A percentile compares a stretch with the other conserved stretches of the same genome.
Conservation (phyloP, 768 basidiomycete species). For the Leccinellum albellum region DNA sequence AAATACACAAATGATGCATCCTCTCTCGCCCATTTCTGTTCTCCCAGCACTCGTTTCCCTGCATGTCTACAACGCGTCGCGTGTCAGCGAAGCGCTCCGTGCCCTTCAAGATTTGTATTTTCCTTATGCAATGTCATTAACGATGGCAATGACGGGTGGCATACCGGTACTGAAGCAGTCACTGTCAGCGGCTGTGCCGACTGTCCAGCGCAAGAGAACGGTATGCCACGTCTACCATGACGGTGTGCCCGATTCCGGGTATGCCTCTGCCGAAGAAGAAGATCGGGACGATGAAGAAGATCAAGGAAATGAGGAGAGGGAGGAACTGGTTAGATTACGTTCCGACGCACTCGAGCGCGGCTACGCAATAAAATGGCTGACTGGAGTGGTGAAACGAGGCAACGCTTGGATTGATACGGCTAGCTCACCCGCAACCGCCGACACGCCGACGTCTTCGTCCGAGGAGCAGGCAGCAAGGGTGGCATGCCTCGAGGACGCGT, state of each 20-base stretch:
- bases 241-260: slow-evolving; percentile 67
- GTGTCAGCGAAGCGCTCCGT: slow-evolving; percentile 39
- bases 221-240: slow-evolving; percentile 34
- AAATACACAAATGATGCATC: slow-evolving; percentile 11
- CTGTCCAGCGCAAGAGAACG: slow-evolving; percentile 26
- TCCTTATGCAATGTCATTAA: slow-evolving; percentile 28
- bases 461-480: slow-evolving; percentile 41
- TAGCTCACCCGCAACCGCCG: slow-evolving; percentile 8
- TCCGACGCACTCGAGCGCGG: slow-evolving; percentile 64
- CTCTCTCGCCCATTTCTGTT: slow-evolving; percentile 41
- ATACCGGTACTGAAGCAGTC: slow-evolving; percentile 19
- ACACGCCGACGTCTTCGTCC: slow-evolving; percentile 8
- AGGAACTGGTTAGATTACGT: slow-evolving; percentile 45
- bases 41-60: slow-evolving; percentile 58
- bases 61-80: slow-evolving; percentile 30
- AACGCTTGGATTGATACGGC: slow-evolving; percentile 43
- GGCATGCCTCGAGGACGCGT: slow-evolving; percentile 51
- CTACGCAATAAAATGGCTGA: slow-evolving; percentile 72
- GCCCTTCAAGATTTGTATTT: slow-evolving; percentile 53
- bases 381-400: slow-evolving; percentile 60
- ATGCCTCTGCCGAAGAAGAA: slow-evolving; percentile 69
- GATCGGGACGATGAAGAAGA: slow-evolving; percentile 36
- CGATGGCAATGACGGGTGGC: not conserved
- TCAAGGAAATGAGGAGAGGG: slow-evolving; percentile 14
- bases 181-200: slow-evolving; percentile 10